A percentile compares a stretch with the other conserved stretches of the same genome.
These are phyloP conservation scores for Tephrocybe sp. DNA, from an alignment of 768 basidiomycete species.

Conservation along the genomic window DNA sequence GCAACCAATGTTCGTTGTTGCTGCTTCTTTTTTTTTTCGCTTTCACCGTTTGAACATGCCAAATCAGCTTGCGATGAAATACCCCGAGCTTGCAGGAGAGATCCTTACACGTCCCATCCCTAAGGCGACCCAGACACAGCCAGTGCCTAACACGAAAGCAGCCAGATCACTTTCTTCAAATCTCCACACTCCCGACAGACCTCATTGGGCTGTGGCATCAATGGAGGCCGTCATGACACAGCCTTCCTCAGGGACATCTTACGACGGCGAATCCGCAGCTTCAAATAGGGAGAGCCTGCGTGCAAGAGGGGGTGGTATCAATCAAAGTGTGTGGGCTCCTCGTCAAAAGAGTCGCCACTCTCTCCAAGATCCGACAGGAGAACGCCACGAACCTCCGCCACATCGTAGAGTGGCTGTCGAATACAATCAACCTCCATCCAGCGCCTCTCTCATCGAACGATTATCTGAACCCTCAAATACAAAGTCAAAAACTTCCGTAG, in stretches of 20 bases:
- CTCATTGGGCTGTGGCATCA: conserved; percentile 16
- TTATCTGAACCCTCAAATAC: background rate
- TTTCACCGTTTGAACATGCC: background rate
- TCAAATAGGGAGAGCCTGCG: background rate
- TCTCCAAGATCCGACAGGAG: background rate
- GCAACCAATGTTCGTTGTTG: conserved; percentile 37
- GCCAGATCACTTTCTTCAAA: conserved; percentile 1
- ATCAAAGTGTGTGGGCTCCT: background rate
- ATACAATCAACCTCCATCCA: background rate
- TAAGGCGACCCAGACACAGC: background rate
- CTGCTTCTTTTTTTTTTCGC: background rate
- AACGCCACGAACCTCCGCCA: conserved; percentile 9
- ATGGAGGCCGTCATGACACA: background rate
- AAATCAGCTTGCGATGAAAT: conserved; percentile 30
- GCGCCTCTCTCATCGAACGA: background rate
- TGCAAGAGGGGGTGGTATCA: background rate
- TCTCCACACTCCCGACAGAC: conserved; percentile 13
- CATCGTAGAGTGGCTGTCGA: background rate
- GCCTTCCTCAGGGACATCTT: background rate
- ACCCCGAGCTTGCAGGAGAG: conserved; percentile 32
- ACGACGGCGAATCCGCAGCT: background rate
- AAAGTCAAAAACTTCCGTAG: background rate
- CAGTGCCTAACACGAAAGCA: background rate
- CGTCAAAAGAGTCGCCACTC: background rate
- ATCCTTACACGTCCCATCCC: conserved; percentile 32